Base-by-base conservation (phyloP, 2,329 filamentous ascomycete species). In the Neonectria ditissima region DNA sequence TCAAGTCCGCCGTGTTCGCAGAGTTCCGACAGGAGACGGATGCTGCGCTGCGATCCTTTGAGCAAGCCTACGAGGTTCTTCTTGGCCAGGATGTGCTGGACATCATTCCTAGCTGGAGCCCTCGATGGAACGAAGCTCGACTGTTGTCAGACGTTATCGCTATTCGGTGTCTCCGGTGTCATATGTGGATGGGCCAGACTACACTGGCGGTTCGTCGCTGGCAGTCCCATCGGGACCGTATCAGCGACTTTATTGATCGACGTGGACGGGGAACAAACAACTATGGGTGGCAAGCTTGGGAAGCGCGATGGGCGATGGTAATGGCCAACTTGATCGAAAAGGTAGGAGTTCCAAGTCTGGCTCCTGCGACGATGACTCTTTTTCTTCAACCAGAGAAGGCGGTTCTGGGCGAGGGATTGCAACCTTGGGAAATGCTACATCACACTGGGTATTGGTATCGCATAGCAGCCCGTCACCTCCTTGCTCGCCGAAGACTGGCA, bases 21-120 rank as follows among this genome's bases (percentile, higher is more conserved):
- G 95, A 98, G 75, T 97, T 97, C 69, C 88, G 96, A 9, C 92
- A 97, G 75, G 96, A 98, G 76, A 92, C 95, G 85, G 95, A 97
- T 74, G 89, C 89, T 22, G 94, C 96, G 1, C 84, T 93, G 73
- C 88, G 94, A 45, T 94, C 93, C 56, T 97, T 94, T 71, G 93
- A 96, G 74, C 90, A 91, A 76, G 93, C 94, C 4, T 94, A 98
- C 69, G 93, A 97, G 55, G 89, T 88, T 22, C 80, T 99, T 11
- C 87, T 98, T 66, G 91, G 92, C 18, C 84, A 90, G 28, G 95
- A 97, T 73, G 87, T 97, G 7, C 89, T 97, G 71, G 94, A 97
- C 73, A 90, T 91, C 14, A 95, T 97, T 62, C 91, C 94, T 4
- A 94, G 89, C 73, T 97, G 94, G 94, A 94, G 89, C 70, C 89